Evolutionary conservation across 2,329 filamentous ascomycete genomes (phyloP).

Genomic region (Cadophora luteo-olivacea): DNA sequence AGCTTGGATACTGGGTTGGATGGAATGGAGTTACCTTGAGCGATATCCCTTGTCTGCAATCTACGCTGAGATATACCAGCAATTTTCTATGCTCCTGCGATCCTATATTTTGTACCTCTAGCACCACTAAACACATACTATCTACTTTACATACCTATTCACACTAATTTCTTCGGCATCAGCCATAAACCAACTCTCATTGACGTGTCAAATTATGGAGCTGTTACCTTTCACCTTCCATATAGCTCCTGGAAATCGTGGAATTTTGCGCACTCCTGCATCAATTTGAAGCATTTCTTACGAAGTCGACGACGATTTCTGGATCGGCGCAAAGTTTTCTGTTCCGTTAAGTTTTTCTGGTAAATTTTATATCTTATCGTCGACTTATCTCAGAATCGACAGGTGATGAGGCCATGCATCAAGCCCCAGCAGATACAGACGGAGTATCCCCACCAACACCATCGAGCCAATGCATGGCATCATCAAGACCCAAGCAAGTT

Average conservation of each 20-base stretch:
- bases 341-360: neutral
- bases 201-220: too few species aligned
- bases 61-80: constrained; percentile 12
- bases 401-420: neutral
- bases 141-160: constrained; percentile 5
- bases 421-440: neutral
- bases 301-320: neutral
- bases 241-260: neutral
- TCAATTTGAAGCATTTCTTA: neutral
- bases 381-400: constrained; percentile 1
- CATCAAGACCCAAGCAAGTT: neutral
- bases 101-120: constrained; percentile 16
- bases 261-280: too few species aligned
- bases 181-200: neutral
- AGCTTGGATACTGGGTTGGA: constrained; percentile 11
- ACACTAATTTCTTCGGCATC: neutral
- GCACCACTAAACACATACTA: neutral
- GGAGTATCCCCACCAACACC: neutral
- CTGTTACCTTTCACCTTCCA: neutral
- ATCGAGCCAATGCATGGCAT: neutral
- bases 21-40: constrained; percentile 20
- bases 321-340: neutral
- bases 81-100: constrained; percentile 9
- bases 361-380: neutral
- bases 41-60: constrained; percentile 23